Evolutionary conservation across 2,329 filamentous ascomycete species (phyloP).

Genomic region (Exophiala spinifera): DNA sequence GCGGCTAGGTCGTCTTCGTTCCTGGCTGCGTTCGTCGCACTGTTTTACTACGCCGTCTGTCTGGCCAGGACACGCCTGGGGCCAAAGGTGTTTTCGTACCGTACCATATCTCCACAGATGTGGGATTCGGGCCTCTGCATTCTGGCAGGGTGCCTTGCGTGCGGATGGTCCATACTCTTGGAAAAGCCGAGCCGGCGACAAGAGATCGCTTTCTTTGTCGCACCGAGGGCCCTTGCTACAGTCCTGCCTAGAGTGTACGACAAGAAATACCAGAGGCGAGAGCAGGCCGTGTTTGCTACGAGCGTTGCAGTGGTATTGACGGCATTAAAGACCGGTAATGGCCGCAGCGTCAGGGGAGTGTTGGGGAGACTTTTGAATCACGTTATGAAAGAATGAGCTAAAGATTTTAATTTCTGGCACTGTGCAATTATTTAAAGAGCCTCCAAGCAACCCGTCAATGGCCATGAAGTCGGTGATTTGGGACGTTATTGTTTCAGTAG

Average conservation of each 20-base stretch:
- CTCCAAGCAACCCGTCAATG: no score
- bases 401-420: no score
- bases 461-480: no score
- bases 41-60: slow-evolving; percentile 85
- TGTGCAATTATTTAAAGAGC: no score
- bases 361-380: slow-evolving; percentile 25
- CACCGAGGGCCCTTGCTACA: slow-evolving; percentile 72
- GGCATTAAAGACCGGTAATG: slow-evolving; percentile 9
- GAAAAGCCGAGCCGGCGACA: slow-evolving; percentile 63
- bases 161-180: slow-evolving; percentile 77
- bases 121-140: slow-evolving; percentile 65
- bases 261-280: slow-evolving; percentile 36
- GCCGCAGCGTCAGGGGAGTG: slow-evolving; percentile 22
- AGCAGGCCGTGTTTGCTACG: slow-evolving; percentile 29
- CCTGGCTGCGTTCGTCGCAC: slow-evolving; percentile 69
- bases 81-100: slow-evolving; percentile 61
- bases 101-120: slow-evolving; percentile 50
- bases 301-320: slow-evolving; percentile 27
- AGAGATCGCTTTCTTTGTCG: slow-evolving; percentile 77
- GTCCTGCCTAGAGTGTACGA: slow-evolving; percentile 69
- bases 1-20: slow-evolving; percentile 72
- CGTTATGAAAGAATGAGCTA: slow-evolving; percentile 21
- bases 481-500: no score
- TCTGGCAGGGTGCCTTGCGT: slow-evolving; percentile 67
- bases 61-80: slow-evolving; percentile 71